Conservation (phyloP, 495 filamentous ascomycete genomes). For the Talaromyces adpressus region DNA sequence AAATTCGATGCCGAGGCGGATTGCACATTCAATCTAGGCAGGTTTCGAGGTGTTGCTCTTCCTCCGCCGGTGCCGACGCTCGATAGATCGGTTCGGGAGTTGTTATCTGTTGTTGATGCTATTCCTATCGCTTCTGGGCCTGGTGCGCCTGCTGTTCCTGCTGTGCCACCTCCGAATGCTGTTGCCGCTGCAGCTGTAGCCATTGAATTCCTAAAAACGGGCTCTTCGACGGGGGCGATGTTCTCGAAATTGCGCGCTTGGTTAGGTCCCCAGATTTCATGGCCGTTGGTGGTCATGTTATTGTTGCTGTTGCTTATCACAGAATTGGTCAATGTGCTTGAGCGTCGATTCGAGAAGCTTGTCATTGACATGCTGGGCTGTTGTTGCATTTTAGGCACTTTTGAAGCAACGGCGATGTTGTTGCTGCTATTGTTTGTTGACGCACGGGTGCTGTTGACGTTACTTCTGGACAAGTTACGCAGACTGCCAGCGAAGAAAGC, state of each 20-base stretch:
- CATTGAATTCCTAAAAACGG: conserved; percentile 2
- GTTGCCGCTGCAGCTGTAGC: neutral
- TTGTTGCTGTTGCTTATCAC: neutral
- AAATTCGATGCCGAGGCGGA: conserved; percentile 1
- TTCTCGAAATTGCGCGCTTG: conserved; percentile 12
- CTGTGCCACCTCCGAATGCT: neutral
- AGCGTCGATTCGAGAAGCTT: conserved; percentile 1
- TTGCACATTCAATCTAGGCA: neutral
- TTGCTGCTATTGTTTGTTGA: conserved; percentile 5
- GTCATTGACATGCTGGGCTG: conserved; percentile 6
- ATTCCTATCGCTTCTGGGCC: neutral
- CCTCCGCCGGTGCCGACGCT: neutral
- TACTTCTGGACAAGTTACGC: conserved; percentile 1
- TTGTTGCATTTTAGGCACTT: neutral
- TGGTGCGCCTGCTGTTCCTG: neutral
- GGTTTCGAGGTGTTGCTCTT: neutral
- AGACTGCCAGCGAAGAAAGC: conserved; percentile 5
- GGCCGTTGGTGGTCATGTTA: neutral
- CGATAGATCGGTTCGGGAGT: conserved; percentile 5
- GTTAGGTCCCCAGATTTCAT: conserved; percentile 13
- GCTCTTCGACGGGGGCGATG: conserved; percentile 8
- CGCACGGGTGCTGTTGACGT: neutral
- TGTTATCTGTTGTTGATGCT: neutral
- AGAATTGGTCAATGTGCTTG: neutral
- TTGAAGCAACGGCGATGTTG: neutral